Evolutionary conservation across 2,329 filamentous ascomycete genomes (phyloP).

Genomic region (Verticillium albo-atrum): DNA sequence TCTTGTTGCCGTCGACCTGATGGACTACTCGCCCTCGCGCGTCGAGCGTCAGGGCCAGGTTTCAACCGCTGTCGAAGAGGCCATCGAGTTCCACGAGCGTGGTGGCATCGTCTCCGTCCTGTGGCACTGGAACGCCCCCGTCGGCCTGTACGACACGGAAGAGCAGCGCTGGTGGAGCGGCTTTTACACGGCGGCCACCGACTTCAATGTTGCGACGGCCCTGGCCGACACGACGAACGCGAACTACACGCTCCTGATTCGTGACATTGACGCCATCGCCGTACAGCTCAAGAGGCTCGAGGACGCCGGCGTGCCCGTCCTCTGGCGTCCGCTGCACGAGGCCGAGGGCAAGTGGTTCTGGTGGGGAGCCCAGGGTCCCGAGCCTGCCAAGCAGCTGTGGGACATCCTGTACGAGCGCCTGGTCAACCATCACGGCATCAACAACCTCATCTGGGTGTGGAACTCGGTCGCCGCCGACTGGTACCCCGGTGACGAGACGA

Average conservation of each 20-base stretch:
- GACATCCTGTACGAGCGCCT: conserved; percentile 37
- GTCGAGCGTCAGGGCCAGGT: conserved; percentile 32
- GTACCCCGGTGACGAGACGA: conserved; percentile 41
- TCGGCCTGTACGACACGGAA: conserved; percentile 39
- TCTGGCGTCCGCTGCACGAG: conserved; percentile 45
- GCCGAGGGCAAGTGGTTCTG: conserved; percentile 48
- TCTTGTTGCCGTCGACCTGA: conserved; percentile 39
- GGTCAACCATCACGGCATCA: conserved; percentile 35
- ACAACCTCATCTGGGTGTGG: conserved; percentile 48
- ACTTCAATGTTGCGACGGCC: conserved; percentile 39
- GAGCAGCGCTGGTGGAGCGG: conserved; percentile 42
- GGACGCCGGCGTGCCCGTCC: conserved; percentile 36
- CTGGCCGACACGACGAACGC: conserved; percentile 34
- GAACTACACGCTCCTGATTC: conserved; percentile 41
- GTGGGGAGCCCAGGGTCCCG: conserved; percentile 45
- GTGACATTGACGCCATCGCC: conserved; percentile 42
- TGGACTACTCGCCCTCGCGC: conserved; percentile 43
- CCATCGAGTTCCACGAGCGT: conserved; percentile 34
- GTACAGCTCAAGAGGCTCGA: conserved; percentile 38
- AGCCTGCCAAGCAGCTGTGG: conserved; percentile 38
- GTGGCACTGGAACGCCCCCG: conserved; percentile 46
- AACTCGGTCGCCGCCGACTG: conserved; percentile 38
- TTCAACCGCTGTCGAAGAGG: conserved; percentile 38
- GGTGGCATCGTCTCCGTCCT: conserved; percentile 42
- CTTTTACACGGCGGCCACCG: conserved; percentile 45